phyloP scores from a whole-genome alignment of 305 asterid species.

The Fraxinus greggii region DNA sequence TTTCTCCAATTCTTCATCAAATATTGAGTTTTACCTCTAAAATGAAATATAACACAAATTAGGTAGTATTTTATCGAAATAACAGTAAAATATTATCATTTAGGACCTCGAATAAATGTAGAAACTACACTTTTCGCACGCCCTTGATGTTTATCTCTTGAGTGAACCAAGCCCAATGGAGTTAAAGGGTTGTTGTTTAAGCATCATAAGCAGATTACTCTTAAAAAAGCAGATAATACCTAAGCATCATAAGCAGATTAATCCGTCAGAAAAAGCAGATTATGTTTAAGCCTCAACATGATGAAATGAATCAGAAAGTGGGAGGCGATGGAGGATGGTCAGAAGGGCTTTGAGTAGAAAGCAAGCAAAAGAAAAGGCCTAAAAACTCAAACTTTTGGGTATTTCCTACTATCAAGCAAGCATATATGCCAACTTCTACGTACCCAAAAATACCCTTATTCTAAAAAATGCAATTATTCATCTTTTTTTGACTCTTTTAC shows the following conservation, averaged over 20 bases:
- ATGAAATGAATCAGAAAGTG: conserved; percentile 18
- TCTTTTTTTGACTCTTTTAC: conserved; percentile 34
- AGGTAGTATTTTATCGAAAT: no score
- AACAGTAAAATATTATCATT: no score
- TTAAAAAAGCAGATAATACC: background rate
- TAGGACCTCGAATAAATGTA: no score
- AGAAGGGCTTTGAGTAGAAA: conserved; percentile 65
- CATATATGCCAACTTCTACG: conserved; percentile 50
- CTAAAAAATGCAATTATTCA: conserved; percentile 14
- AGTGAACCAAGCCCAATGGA: background rate
- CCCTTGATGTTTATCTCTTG: background rate
- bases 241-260: background rate
- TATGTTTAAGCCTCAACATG: background rate
- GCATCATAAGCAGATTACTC: background rate
- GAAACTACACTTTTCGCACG: no score
- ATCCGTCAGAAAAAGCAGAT: background rate
- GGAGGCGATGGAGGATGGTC: conserved; percentile 7
- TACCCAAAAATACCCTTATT: conserved; percentile 1
- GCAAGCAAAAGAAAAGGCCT: conserved; percentile 56
- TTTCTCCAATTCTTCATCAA: no score
- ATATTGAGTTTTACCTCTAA: no score
- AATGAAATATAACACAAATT: no score
- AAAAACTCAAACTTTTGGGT: conserved; percentile 31
- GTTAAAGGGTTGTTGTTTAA: background rate
- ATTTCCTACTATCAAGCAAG: conserved; percentile 64